Evolutionary conservation across 2,329 filamentous ascomycete genomes (phyloP), one percentile per base, ranked within the genome.

Genomic region (Cercospora beticola): DNA sequence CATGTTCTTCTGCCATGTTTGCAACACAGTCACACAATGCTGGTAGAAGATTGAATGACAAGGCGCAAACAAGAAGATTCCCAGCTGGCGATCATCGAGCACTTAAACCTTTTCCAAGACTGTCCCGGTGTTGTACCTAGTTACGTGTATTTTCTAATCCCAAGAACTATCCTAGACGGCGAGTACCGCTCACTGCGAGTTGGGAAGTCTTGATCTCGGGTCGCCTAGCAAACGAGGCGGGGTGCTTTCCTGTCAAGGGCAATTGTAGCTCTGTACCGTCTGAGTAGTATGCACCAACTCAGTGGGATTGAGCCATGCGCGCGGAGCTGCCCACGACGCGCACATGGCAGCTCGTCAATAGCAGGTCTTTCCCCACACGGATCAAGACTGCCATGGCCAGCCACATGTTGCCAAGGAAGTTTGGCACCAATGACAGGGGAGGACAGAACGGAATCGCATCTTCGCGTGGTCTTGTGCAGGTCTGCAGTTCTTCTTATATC

Each of bases 401-500:
- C 56, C 56, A 58, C 28, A 58, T 33, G 28, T 58, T 21, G 56
- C 56, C 56, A 58, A 58, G 56, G 16, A 23, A 58, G 28, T 18
- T 36, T 58, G 28, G 28, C 56, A 58, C 56, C 56, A 58, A 58
- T 58, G 56, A 23, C 9, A 33, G n/a, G 16, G n/a, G 28, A 33
- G 28, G 14, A 31, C 26, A 58, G 56, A 28, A 33, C 28, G 56
- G 28, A 23, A 59, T 28, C 23, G 49, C 49, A 56, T 56, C 49
- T 56, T 56, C 23, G 23, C 49, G 49, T 28, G 49, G 49, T 56
- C 56, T 59, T 31, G 56, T 59, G 28, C 56, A 59, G 30, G 28
- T 59, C 28, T 59, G 56, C 28, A 33, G 31, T 59, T 59, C 28
- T 59, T 59, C 56, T 31, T 59, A 36, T 59, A 59, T 59, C 49